Percentiles rank a stretch among this genome's conserved stretches.
These are phyloP conservation scores for Pinus taeda DNA, from an alignment of 75 land plant genomes.

Conservation along the genomic window DNA sequence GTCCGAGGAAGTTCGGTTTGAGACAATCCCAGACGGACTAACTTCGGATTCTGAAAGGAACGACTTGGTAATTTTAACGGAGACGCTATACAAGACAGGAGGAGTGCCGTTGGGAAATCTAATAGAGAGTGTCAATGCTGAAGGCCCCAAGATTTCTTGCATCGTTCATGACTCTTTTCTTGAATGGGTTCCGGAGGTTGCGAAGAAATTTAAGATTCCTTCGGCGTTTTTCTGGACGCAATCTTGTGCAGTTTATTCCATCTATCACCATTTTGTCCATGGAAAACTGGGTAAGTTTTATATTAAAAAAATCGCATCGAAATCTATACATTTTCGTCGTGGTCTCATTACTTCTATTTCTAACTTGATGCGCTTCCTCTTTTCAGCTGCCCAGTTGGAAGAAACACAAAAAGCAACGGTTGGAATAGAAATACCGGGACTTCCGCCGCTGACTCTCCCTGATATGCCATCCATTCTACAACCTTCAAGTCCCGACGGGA, in stretches of 20 bases:
- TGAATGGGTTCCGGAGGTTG: conserved; percentile 55
- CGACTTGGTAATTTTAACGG: background rate
- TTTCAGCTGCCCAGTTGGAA: too few species aligned
- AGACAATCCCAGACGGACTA: background rate
- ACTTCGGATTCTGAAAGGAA: background rate
- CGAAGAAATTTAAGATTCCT: conserved; percentile 31
- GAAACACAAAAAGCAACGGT: too few species aligned
- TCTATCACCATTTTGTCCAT: too few species aligned
- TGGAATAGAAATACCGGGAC: background rate
- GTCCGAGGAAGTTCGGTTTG: background rate
- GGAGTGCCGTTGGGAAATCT: conserved; percentile 12
- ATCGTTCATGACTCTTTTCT: conserved; percentile 43
- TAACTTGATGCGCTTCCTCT: too few species aligned
- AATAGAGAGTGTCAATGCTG: conserved; percentile 16
- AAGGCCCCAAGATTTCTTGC: conserved; percentile 33
- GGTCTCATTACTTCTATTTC: too few species aligned
- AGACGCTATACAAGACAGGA: background rate
- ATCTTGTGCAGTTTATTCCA: conserved; percentile 23
- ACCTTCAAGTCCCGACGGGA: background rate
- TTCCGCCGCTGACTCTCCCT: background rate
- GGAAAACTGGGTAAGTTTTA: too few species aligned
- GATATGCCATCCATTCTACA: background rate
- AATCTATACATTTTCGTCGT: too few species aligned
- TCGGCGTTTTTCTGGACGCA: conserved; percentile 64
- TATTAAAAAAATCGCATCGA: too few species aligned